phyloP scores from a whole-genome alignment of 1,284 basidiomycete genomes.

The Puccinia novopanici region DNA sequence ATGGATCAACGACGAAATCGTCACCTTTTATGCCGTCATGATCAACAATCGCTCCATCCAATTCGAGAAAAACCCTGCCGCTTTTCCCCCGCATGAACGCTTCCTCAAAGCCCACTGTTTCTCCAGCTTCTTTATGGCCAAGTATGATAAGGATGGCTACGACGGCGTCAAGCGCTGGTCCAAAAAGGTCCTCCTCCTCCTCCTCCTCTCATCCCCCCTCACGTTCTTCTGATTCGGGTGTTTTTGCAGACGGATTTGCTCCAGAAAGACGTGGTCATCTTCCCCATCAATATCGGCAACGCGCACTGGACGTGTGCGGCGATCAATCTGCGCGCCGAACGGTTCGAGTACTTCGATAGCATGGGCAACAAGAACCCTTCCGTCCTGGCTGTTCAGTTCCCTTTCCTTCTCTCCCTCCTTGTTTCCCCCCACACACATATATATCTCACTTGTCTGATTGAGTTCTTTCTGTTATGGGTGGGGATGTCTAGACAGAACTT shows the following conservation, averaged over 20 bases:
- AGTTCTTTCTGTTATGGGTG: neutral
- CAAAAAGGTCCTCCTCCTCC: slow-evolving; percentile 70
- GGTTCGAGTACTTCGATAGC: slow-evolving; percentile 95
- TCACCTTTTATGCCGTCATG: slow-evolving; percentile 91
- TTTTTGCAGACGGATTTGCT: slow-evolving; percentile 81
- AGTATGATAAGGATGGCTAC: slow-evolving; percentile 73
- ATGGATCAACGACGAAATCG: slow-evolving; percentile 96
- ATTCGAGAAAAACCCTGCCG: slow-evolving; percentile 53
- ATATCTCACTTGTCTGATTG: neutral
- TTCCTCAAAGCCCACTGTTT: slow-evolving; percentile 74
- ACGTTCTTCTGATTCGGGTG: neutral
- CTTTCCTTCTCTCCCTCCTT: neutral
- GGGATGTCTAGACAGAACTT: slow-evolving; percentile 64
- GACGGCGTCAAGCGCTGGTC: slow-evolving; percentile 87
- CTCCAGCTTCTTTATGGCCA: slow-evolving; percentile 89
- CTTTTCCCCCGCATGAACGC: slow-evolving; percentile 57
- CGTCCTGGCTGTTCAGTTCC: slow-evolving; percentile 14
- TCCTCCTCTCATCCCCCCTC: neutral
- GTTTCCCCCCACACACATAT: too few relatives aligned
- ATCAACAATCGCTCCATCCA: slow-evolving; percentile 69
- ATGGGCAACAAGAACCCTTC: slow-evolving; percentile 68
- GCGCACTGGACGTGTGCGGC: slow-evolving; percentile 93
- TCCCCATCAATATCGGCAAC: slow-evolving; percentile 88
- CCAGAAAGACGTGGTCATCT: slow-evolving; percentile 78
- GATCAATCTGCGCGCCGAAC: slow-evolving; percentile 82